Base-by-base conservation (phyloP, 768 basidiomycete genomes). In the Mrakia gelida region DNA sequence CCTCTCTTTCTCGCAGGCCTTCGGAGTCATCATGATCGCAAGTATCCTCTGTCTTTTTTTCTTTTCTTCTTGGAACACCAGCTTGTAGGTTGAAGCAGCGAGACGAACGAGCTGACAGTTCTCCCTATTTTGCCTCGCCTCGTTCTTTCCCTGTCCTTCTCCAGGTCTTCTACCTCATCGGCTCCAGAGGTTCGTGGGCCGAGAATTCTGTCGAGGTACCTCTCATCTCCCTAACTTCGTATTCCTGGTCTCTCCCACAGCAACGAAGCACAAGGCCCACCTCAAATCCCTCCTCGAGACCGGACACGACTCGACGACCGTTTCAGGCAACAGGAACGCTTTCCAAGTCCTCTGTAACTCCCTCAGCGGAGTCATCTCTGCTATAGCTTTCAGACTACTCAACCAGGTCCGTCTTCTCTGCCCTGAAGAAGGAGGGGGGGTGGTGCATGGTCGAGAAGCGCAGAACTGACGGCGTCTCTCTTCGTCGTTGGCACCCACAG, bases 151-250 rank as follows among this genome's bases (percentile, higher is more conserved):
- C 49, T 52, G 2, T 52, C 16, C 49, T 16, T 21, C 45, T 10
- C 45, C 67, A 70, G 67, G 67, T 70, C 34, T 70, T 70, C 38
- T 70, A 70, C 38, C 67, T 70, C 26, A 41, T 70, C 67, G 67
- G 67, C 26, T 70, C 67, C 2, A 34, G 41, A 70, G 67, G 67
- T 70, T 11, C 38, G 41, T 15, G 38, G 38, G 8, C 38, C 8
- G 38, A 8, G 38, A 8, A 8, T 3, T 38, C 38, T 8, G 8
- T 38, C 38, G 3, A 38, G 8, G 38, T 3, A 8, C 38, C 8
- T 38, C 8, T 38, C 4, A 38, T 38, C 38, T 38, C 8, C 38
- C 38, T 38, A 38, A 38, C 38, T 3, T 38, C 38, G 8, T 38
- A 3, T 23, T 13, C 1, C 38, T 41, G 1, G 1, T n/a, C 0